Conservation (phyloP, 1,284 basidiomycete genomes). For the Boletus smithii region DNA sequence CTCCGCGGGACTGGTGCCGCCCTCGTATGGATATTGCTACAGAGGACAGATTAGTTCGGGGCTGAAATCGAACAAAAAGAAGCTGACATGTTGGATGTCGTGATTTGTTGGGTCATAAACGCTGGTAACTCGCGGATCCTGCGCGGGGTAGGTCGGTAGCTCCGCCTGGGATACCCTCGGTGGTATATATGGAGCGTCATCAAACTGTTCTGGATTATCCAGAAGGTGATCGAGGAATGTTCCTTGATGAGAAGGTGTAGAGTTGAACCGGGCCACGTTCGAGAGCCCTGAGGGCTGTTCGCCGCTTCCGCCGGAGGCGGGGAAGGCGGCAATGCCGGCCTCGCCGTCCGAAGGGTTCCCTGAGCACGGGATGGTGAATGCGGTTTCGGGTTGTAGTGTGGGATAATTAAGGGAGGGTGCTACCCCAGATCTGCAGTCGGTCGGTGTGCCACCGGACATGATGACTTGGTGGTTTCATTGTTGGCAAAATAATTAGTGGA, state of each 20-base stretch:
- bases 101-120: no score
- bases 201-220: conserved; percentile 19
- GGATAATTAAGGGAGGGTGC: conserved; percentile 12
- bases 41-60: conserved; percentile 1
- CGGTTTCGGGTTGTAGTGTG: conserved; percentile 12
- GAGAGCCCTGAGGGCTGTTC: conserved; percentile 9
- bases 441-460: conserved; percentile 24
- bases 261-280: conserved; percentile 10
- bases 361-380: conserved; percentile 24
- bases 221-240: conserved; percentile 11
- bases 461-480: conserved; percentile 27
- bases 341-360: conserved; percentile 30
- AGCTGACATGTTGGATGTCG: conserved; percentile 18
- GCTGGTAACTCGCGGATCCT: conserved; percentile 12
- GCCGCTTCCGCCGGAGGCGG: conserved; percentile 14
- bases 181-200: conserved; percentile 31
- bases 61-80: not conserved
- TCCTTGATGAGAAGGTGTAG: conserved; percentile 13
- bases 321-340: conserved; percentile 27
- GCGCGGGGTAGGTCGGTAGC: conserved; percentile 14
- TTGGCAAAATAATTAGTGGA: conserved; percentile 30
- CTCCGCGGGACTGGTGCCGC: conserved; percentile 26
- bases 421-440: conserved; percentile 16
- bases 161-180: conserved; percentile 25
- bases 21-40: conserved; percentile 21